Evolutionary conservation across 768 basidiomycete species (phyloP).

Genomic region (Suillus variegatus): DNA sequence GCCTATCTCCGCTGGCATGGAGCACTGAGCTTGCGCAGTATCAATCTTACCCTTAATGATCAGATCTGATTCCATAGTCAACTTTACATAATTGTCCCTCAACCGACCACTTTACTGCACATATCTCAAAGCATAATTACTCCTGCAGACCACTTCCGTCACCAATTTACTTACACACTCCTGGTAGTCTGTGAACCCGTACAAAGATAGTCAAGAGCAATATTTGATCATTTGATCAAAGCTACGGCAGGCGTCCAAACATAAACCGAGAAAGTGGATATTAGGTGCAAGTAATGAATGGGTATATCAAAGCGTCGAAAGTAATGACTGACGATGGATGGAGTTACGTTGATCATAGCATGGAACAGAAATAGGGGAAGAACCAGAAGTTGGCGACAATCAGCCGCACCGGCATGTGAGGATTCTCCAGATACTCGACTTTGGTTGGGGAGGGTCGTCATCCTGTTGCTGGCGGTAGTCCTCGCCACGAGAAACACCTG

Average conservation of each 20-base stretch:
- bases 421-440: slow-evolving; percentile 62
- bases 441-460: slow-evolving; percentile 52
- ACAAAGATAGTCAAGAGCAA: slow-evolving; percentile 28
- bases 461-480: slow-evolving; percentile 55
- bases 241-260: slow-evolving; percentile 25
- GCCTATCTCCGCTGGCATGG: background rate
- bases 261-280: slow-evolving; percentile 33
- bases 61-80: background rate
- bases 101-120: slow-evolving; percentile 10
- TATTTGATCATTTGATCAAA: slow-evolving; percentile 25
- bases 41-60: background rate
- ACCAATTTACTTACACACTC: slow-evolving; percentile 31
- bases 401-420: slow-evolving; percentile 79
- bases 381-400: slow-evolving; percentile 17
- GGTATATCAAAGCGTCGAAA: slow-evolving; percentile 41
- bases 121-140: slow-evolving; percentile 16
- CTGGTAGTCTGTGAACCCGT: slow-evolving; percentile 29
- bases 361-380: slow-evolving; percentile 21
- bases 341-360: slow-evolving; percentile 28
- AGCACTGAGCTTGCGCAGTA: background rate
- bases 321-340: slow-evolving; percentile 36
- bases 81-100: slow-evolving; percentile 6
- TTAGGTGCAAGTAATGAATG: slow-evolving; percentile 35
- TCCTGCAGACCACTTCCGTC: slow-evolving; percentile 4
- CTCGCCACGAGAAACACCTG: slow-evolving; percentile 62